A percentile compares a stretch with the other conserved stretches of the same genome.
These are phyloP conservation scores for Chrysanthemum lavandulifolium DNA, from an alignment of 129 eudicot species.

Conservation along the genomic window DNA sequence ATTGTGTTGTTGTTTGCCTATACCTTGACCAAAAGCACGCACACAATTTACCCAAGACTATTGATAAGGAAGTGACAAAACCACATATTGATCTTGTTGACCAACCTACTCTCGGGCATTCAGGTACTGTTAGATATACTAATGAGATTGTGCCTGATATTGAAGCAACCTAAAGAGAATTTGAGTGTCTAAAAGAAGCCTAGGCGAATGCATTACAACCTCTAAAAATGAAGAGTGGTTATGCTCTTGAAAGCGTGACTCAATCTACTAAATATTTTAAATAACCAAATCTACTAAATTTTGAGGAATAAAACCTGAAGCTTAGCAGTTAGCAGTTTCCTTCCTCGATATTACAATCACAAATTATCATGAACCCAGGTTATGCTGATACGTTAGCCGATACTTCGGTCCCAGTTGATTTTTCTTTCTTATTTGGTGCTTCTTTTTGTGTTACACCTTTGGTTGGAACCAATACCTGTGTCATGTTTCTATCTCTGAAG, in stretches of 20 bases:
- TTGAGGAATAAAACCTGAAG: too few species aligned
- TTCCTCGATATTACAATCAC: too few species aligned
- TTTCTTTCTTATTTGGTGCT: too few species aligned
- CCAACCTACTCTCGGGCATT: not conserved
- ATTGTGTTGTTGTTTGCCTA: conserved; percentile 92
- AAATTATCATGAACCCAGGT: too few species aligned
- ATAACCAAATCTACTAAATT: too few species aligned
- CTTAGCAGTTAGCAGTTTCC: too few species aligned
- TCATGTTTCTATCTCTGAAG: too few species aligned
- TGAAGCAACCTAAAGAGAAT: conserved; percentile 23
- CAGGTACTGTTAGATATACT: not conserved
- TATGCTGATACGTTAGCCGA: too few species aligned
- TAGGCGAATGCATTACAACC: conserved; percentile 2
- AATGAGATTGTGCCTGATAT: conserved; percentile 5
- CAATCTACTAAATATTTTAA: not conserved
- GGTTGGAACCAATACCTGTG: too few species aligned
- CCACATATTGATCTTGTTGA: not conserved
- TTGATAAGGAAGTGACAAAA: conserved; percentile 2
- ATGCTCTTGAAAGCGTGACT: conserved; percentile 73
- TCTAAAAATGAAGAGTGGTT: conserved; percentile 48
- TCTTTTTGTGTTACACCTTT: too few species aligned
- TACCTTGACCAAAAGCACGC: conserved; percentile 46
- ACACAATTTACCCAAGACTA: conserved; percentile 6
- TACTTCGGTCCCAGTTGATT: too few species aligned
- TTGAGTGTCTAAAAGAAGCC: conserved; percentile 1